phyloP scores from a whole-genome alignment of 1,139 yeast species.

The Hanseniaspora uvarum region DNA sequence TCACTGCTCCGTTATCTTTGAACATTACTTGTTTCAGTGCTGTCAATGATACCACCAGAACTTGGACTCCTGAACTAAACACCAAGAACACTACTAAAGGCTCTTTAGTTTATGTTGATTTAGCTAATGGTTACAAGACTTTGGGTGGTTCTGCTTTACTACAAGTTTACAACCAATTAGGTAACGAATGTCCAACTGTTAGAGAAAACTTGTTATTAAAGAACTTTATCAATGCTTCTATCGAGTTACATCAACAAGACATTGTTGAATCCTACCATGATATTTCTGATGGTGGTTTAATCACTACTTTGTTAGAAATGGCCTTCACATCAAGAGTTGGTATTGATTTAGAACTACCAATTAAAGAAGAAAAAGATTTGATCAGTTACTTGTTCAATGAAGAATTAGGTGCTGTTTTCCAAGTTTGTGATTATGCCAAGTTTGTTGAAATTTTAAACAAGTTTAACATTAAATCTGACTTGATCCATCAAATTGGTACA shows the following conservation, averaged over 20 bases:
- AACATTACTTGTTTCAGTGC: slow-evolving; percentile 87
- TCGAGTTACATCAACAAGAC: slow-evolving; percentile 52
- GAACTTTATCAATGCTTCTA: slow-evolving; percentile 57
- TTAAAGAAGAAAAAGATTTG: slow-evolving; percentile 30
- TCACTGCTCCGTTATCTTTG: slow-evolving; percentile 88
- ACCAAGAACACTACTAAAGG: slow-evolving; percentile 42
- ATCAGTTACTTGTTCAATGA: slow-evolving; percentile 69
- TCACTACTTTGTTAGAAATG: slow-evolving; percentile 83
- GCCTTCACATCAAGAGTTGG: slow-evolving; percentile 95
- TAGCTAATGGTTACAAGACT: slow-evolving; percentile 45
- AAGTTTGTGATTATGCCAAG: slow-evolving; percentile 48
- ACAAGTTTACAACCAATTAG: slow-evolving; percentile 83
- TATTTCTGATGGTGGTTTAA: slow-evolving; percentile 92
- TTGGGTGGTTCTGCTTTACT: slow-evolving; percentile 94
- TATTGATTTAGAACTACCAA: slow-evolving; percentile 38
- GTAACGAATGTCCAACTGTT: slow-evolving; percentile 74
- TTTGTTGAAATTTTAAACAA: slow-evolving; percentile 47
- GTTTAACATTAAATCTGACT: slow-evolving; percentile 49
- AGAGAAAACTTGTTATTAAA: slow-evolving; percentile 56
- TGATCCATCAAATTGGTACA: slow-evolving; percentile 55
- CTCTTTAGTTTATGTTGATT: slow-evolving; percentile 62
- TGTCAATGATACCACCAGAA: slow-evolving; percentile 69
- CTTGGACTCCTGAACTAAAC: slow-evolving; percentile 88
- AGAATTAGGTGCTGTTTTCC: slow-evolving; percentile 96
- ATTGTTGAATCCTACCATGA: slow-evolving; percentile 84